Percentiles rank a stretch among this genome's conserved stretches.
Conservation (phyloP, 2,329 filamentous ascomycete species). For the Botrytis paeoniae region DNA sequence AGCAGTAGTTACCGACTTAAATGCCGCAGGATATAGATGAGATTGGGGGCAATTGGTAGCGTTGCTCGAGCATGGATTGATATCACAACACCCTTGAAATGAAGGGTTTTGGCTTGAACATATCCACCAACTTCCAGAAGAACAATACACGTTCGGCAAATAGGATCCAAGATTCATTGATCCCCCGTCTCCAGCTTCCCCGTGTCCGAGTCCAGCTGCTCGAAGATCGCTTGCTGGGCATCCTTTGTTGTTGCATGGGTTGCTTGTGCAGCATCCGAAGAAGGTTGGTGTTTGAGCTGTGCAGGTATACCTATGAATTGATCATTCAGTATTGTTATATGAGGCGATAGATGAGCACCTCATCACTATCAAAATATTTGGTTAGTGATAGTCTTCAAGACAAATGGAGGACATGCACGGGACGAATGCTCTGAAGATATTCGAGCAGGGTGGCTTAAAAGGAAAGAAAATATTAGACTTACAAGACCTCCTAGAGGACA, state of each 20-base stretch:
- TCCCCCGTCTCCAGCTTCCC: neutral
- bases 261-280: slow-evolving; percentile 25
- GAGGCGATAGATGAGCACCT: neutral
- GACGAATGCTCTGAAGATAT: neutral
- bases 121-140: slow-evolving; percentile 21
- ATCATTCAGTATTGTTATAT: neutral
- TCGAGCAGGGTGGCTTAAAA: neutral
- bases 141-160: slow-evolving; percentile 24
- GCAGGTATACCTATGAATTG: slow-evolving; percentile 22
- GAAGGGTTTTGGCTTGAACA: slow-evolving; percentile 21
- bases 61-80: slow-evolving; percentile 19
- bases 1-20: neutral
- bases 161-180: slow-evolving; percentile 15
- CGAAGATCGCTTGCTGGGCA: slow-evolving; percentile 24
- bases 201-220: slow-evolving; percentile 22
- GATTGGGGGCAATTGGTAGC: neutral
- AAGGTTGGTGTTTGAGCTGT: slow-evolving; percentile 24
- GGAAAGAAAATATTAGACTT: neutral
- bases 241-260: slow-evolving; percentile 25
- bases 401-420: neutral
- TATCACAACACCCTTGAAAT: slow-evolving; percentile 25
- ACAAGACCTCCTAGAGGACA: slow-evolving; percentile 10
- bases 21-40: neutral
- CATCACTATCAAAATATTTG: neutral
- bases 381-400: neutral